Base-by-base conservation (phyloP, 495 filamentous ascomycete species). In the Penicillium angulare region DNA sequence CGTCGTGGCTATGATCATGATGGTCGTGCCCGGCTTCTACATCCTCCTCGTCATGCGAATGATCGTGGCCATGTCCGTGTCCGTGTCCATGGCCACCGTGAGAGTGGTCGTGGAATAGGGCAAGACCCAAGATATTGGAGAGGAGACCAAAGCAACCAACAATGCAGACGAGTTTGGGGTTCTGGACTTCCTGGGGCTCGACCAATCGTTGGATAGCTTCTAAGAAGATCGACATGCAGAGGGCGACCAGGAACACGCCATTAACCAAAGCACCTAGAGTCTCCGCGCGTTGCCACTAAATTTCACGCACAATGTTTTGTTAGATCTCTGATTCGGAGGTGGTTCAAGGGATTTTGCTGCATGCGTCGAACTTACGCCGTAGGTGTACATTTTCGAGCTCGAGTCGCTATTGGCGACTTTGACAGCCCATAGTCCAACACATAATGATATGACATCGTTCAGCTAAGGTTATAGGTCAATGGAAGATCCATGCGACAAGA, bases 191-290 rank as follows among this genome's bases (percentile, higher is more conserved):
- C 59, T 90, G 91, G 6, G 90, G 90, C 57, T 97, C 89, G 56
- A 97, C 76, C 61, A 97, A 84, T 54, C 93, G 81, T 51, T 91
- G 88, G 29, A 96, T 79, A 9, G 93, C 93, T 65, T 98, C 93
- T 46, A 98, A 79, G 63, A 97, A 90, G 59, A 98, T 98, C 3
- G 92, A 90, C 33, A 97, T 72, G 71, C 95, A 97, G 15, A 98
- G 79, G 0, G 93, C 93, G 58, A 98, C 90, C 36, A 98, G 77
- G 71, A 98, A 98, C 3, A 97, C 92, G 48, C 95, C 93, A 59
- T 98, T 98, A 61, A 97, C 85, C 42, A 96, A 79, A 15, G 93
- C 93, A 63, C 93, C 93, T 7, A 98, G 79, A 15, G 95, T 96
- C 77, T 98, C 93, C n/a, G 93, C 93, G 38, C 95, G 88, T 79